Conservation (phyloP, 495 filamentous ascomycete genomes). For the Aspergillus asperescens region DNA sequence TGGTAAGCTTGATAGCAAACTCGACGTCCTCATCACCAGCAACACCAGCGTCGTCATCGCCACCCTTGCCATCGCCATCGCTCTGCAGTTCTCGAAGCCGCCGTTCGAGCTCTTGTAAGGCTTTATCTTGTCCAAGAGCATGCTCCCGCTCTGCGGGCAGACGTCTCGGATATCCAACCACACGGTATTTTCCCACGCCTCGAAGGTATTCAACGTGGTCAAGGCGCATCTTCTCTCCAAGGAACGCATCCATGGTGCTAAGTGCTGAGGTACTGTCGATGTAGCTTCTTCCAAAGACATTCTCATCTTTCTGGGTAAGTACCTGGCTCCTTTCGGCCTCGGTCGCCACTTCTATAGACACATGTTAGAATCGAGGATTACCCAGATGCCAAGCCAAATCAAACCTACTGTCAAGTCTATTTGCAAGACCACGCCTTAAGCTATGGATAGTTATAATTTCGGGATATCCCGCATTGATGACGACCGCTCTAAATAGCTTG, state of each 20-base stretch:
- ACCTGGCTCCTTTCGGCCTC: constrained; percentile 11
- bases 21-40: background rate
- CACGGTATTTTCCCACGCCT: background rate
- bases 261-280: constrained; percentile 12
- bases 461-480: constrained; percentile 12
- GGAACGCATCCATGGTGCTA: background rate
- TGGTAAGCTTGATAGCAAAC: background rate
- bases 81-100: background rate
- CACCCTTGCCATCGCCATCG: background rate
- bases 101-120: background rate
- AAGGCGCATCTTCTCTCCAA: background rate
- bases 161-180: background rate
- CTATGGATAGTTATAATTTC: constrained; percentile 11
- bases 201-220: background rate
- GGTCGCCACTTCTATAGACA: constrained; percentile 9
- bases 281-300: constrained; percentile 13
- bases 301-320: constrained; percentile 10
- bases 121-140: background rate
- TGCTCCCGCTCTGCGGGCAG: background rate
- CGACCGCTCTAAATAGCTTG: background rate
- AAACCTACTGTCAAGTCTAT: constrained; percentile 8
- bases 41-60: background rate
- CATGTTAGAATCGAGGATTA: constrained; percentile 1
- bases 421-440: constrained; percentile 8
- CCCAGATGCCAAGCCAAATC: background rate